These are phyloP conservation scores for Calonectria pauciramosa DNA, from an alignment of 2,329 filamentous ascomycete genomes.

Conservation along the genomic window DNA sequence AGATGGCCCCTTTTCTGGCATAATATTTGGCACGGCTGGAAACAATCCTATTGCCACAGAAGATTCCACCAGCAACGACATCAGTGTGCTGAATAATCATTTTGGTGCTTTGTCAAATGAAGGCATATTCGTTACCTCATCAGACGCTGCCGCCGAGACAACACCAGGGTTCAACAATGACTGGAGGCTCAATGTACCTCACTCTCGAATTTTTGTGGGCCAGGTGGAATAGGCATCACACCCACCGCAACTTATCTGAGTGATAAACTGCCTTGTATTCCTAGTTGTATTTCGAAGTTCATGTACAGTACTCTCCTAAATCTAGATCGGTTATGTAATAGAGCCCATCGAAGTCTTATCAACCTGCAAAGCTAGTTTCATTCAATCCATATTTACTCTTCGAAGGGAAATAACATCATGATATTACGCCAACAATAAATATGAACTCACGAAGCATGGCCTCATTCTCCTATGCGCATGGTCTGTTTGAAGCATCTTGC, in stretches of 20 bases:
- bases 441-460: neutral
- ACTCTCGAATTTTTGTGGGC: conserved; percentile 47
- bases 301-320: conserved; percentile 10
- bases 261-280: neutral
- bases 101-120: conserved; percentile 76
- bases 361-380: neutral
- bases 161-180: conserved; percentile 47
- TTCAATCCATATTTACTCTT: neutral
- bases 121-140: conserved; percentile 67
- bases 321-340: neutral
- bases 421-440: neutral
- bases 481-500: neutral
- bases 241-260: no score
- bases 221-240: neutral
- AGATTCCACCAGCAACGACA: neutral
- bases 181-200: conserved; percentile 53
- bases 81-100: conserved; percentile 53
- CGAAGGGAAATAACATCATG: neutral
- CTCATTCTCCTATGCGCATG: neutral
- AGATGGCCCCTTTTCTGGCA: conserved; percentile 24
- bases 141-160: conserved; percentile 38
- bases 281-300: neutral
- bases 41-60: conserved; percentile 26
- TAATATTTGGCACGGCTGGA: conserved; percentile 53
- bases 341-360: neutral